Evolutionary conservation across 1,284 basidiomycete genomes (phyloP).

Genomic region (Ceratobasidium sp.): DNA sequence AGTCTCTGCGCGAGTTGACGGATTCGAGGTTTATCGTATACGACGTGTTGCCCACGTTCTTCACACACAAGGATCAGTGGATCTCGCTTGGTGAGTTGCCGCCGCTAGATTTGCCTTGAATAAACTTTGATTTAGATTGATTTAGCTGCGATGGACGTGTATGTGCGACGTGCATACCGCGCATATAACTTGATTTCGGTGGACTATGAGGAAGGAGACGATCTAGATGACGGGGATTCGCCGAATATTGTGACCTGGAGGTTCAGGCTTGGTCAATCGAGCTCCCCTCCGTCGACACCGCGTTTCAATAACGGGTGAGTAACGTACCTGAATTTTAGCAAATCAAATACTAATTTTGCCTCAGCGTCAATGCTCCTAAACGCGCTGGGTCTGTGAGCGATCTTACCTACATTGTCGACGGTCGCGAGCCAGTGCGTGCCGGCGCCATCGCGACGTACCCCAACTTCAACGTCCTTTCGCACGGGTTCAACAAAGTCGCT

Average conservation of each 20-base stretch:
- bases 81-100: conserved; percentile 78
- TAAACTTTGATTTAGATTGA: conserved; percentile 10
- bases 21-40: conserved; percentile 98
- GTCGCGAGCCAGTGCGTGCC: conserved; percentile 84
- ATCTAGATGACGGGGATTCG: conserved; percentile 79
- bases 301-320: conserved; percentile 65
- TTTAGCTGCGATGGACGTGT: conserved; percentile 93
- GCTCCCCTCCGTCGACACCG: conserved; percentile 88
- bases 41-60: conserved; percentile 97
- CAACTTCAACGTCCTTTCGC: conserved; percentile 76
- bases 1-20: conserved; percentile 92
- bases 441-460: conserved; percentile 93
- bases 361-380: conserved; percentile 56
- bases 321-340: conserved; percentile 50
- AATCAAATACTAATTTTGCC: conserved; percentile 9
- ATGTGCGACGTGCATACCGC: conserved; percentile 95
- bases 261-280: conserved; percentile 90
- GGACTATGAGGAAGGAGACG: conserved; percentile 93
- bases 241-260: conserved; percentile 91
- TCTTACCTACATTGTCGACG: conserved; percentile 86
- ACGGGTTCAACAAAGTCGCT: conserved; percentile 80
- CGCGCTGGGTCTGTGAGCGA: conserved; percentile 93
- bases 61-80: conserved; percentile 87
- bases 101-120: conserved; percentile 53
- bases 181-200: conserved; percentile 94